Evolutionary conservation across 2,329 filamentous ascomycete species (phyloP).

Genomic region (Pestalotiopsis sp.): DNA sequence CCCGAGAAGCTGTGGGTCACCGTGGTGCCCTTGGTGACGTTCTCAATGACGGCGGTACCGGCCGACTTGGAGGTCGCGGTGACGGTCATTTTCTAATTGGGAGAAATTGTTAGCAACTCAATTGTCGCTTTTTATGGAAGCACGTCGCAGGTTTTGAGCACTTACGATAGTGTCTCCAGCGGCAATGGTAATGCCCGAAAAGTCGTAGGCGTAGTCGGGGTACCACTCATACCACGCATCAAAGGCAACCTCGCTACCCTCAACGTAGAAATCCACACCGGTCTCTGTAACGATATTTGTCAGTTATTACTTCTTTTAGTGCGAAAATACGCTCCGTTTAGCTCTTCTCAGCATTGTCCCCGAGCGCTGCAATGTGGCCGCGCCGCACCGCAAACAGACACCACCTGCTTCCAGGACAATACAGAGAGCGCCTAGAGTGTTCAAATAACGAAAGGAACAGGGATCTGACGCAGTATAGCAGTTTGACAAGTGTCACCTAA

Average conservation of each 20-base stretch:
- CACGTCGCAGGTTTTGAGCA: too few species aligned
- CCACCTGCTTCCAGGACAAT: too few species aligned
- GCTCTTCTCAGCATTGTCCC: too few species aligned
- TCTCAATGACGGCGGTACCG: constrained; percentile 52
- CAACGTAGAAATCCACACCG: constrained; percentile 54
- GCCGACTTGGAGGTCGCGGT: constrained; percentile 41
- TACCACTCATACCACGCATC: constrained; percentile 62
- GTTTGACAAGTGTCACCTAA: constrained; percentile 54
- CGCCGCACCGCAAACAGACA: too few species aligned
- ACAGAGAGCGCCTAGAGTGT: too few species aligned
- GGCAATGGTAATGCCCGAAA: constrained; percentile 43
- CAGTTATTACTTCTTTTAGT: too few species aligned
- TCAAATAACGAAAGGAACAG: too few species aligned
- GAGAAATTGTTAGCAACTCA: too few species aligned
- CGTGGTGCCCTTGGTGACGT: constrained; percentile 52
- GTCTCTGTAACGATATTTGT: constrained; percentile 35
- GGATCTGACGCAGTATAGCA: constrained; percentile 47
- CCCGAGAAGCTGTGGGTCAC: constrained; percentile 54
- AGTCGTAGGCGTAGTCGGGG: constrained; percentile 57
- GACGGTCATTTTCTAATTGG: constrained; percentile 22
- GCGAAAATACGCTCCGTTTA: too few species aligned
- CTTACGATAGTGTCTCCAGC: constrained; percentile 27
- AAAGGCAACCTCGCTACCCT: constrained; percentile 44
- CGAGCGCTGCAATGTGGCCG: too few species aligned
- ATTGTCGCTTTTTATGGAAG: too few species aligned